Evolutionary conservation across 2,329 filamentous ascomycete species (phyloP).

Genomic region (Aspergillus ibericus): DNA sequence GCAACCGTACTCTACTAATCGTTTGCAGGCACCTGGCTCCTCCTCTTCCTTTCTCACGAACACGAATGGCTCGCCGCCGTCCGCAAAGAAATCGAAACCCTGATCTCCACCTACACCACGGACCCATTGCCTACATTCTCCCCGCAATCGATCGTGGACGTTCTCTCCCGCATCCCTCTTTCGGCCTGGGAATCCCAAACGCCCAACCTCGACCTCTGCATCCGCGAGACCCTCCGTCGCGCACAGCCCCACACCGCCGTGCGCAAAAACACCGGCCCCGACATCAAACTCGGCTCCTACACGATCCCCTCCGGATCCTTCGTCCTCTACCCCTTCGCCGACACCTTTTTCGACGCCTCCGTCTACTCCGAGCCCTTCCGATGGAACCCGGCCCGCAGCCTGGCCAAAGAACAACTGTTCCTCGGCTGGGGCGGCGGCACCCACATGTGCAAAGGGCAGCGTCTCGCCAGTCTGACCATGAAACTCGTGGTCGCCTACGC

Average conservation of each 20-base stretch:
- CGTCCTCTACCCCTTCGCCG: background rate
- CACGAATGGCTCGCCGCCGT: background rate
- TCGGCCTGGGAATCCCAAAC: background rate
- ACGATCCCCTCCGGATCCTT: background rate
- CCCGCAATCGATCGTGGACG: background rate
- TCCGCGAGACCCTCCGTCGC: background rate
- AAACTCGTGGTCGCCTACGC: background rate
- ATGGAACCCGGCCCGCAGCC: background rate
- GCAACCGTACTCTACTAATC: background rate
- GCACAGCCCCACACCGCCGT: background rate
- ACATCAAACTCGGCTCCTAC: background rate
- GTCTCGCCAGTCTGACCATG: background rate
- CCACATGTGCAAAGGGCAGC: background rate
- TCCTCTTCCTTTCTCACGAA: background rate
- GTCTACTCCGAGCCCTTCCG: background rate
- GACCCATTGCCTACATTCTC: background rate
- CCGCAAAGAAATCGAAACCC: background rate
- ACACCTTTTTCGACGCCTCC: background rate
- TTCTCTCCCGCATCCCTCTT: background rate
- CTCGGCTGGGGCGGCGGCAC: background rate
- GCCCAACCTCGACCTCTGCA: background rate
- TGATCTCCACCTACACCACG: background rate
- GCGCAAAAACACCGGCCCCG: background rate
- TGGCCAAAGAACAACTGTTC: background rate
- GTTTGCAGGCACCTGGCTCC: background rate